Percentiles rank a stretch among this genome's conserved stretches.
phyloP scores from a whole-genome alignment of 306 rosid species.

The Glycyrrhiza uralensis region DNA sequence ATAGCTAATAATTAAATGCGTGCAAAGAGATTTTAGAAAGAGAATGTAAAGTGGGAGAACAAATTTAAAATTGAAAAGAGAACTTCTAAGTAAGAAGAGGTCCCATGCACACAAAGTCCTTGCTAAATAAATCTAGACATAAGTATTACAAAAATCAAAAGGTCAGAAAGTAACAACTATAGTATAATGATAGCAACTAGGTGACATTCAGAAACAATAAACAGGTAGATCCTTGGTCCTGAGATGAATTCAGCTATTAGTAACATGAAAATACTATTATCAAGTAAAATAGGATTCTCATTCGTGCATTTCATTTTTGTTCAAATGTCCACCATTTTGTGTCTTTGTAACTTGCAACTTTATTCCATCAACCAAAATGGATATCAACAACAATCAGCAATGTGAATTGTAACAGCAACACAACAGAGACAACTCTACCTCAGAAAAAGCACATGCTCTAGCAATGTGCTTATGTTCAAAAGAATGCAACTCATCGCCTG shows the following conservation, averaged over 20 bases:
- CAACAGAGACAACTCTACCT: conserved; percentile 46
- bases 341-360: background rate
- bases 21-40: background rate
- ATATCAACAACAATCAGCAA: conserved; percentile 9
- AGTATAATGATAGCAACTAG: background rate
- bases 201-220: background rate
- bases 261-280: background rate
- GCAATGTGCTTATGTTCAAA: conserved; percentile 99
- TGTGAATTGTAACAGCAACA: background rate
- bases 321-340: background rate
- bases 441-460: conserved; percentile 92
- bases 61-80: background rate
- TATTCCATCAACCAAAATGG: background rate
- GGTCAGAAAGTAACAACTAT: background rate
- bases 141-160: background rate
- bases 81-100: background rate
- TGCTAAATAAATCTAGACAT: background rate
- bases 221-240: background rate
- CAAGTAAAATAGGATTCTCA: too few species aligned
- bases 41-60: background rate
- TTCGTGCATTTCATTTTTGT: too few species aligned
- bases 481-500: conserved; percentile 88
- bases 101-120: background rate
- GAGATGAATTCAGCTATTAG: background rate
- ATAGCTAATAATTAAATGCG: background rate